Evolutionary conservation across 768 basidiomycete genomes (phyloP).

Genomic region (Boletus sp.): DNA sequence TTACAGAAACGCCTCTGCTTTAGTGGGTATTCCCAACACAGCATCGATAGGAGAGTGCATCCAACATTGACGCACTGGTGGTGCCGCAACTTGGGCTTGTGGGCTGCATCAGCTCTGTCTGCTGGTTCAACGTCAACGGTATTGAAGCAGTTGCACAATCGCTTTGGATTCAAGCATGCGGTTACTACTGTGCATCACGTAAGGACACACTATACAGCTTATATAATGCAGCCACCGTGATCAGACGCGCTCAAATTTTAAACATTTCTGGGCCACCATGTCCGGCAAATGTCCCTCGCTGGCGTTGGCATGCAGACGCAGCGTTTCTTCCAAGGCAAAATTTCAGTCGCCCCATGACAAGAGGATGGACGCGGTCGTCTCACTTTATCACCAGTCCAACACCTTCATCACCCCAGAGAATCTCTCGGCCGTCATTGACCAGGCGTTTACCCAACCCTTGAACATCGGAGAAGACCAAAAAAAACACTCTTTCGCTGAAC

Average conservation of each 20-base stretch:
- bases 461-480: constrained; percentile 17
- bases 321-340: constrained; percentile 20
- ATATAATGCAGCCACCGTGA: constrained; percentile 8
- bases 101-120: neutral
- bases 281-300: constrained; percentile 7
- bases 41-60: neutral
- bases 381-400: constrained; percentile 74
- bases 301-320: constrained; percentile 11
- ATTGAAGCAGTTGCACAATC: neutral
- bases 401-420: constrained; percentile 70
- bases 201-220: constrained; percentile 4
- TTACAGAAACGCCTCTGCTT: neutral
- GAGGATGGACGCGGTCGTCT: constrained; percentile 67
- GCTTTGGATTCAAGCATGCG: neutral
- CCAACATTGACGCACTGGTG: too few species aligned
- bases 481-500: constrained; percentile 13
- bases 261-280: constrained; percentile 19
- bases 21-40: neutral
- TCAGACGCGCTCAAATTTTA: neutral
- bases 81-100: neutral
- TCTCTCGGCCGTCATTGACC: constrained; percentile 60
- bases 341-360: constrained; percentile 18
- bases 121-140: neutral
- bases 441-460: constrained; percentile 45
- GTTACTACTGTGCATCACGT: neutral